These are phyloP conservation scores for Nicotiana obtusifolia DNA, from an alignment of 257 asterid genomes.

Conservation along the genomic window DNA sequence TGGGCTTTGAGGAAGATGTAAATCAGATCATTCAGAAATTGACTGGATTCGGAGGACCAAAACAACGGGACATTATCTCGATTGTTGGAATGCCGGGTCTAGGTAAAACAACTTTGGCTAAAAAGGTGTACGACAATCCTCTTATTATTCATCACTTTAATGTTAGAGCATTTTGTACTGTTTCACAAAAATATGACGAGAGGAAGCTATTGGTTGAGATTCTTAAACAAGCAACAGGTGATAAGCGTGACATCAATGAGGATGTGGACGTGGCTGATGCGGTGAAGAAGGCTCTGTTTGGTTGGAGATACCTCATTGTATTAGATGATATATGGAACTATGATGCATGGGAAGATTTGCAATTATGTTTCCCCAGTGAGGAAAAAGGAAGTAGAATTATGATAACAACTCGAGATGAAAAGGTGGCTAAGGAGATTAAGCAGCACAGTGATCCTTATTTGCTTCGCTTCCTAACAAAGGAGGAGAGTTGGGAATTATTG, in stretches of 20 bases:
- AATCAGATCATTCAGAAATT: not conserved
- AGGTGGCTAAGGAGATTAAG: not conserved
- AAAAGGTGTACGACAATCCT: not conserved
- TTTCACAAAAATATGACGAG: not conserved
- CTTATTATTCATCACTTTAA: not conserved
- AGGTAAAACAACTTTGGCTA: conserved; percentile 9
- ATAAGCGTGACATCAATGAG: not conserved
- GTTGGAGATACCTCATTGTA: not conserved
- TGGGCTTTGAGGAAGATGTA: conserved; percentile 3
- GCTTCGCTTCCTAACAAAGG: not conserved
- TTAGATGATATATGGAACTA: conserved; percentile 7
- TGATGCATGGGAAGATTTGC: not conserved
- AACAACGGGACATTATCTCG: not conserved
- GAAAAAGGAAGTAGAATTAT: conserved; percentile 4
- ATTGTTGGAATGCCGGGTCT: conserved; percentile 13
- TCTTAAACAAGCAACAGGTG: not conserved
- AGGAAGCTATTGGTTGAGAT: not conserved
- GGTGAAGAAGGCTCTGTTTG: not conserved
- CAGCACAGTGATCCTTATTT: not conserved
- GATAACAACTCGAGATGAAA: not conserved
- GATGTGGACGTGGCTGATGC: not conserved
- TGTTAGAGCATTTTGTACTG: not conserved
- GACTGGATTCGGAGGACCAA: not conserved
- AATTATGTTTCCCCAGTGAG: not conserved
- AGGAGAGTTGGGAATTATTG: conserved; percentile 5